phyloP scores from a whole-genome alignment of 2,329 filamentous ascomycete species.

The Penicillium decumbens region DNA sequence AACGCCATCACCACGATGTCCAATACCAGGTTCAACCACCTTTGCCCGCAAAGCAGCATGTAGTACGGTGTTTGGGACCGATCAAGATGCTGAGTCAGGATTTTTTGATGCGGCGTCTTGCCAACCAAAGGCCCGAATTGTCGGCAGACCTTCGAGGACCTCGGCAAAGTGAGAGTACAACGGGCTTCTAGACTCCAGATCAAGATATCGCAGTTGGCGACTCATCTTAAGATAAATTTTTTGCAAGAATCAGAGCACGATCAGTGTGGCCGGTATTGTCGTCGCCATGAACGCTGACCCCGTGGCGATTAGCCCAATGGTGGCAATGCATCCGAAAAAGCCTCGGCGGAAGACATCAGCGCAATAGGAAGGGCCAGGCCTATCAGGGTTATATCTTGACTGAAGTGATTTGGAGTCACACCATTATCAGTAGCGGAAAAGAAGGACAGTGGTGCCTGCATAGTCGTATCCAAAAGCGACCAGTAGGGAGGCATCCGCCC shows the following conservation, averaged over 20 bases:
- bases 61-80: slow-evolving; percentile 44
- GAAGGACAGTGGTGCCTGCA: slow-evolving; percentile 1
- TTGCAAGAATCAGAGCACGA: slow-evolving; percentile 37
- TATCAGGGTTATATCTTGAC: slow-evolving; percentile 4
- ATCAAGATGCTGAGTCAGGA: slow-evolving; percentile 35
- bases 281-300: slow-evolving; percentile 36
- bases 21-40: slow-evolving; percentile 43
- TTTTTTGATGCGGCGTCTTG: slow-evolving; percentile 24
- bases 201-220: slow-evolving; percentile 35
- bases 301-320: slow-evolving; percentile 22
- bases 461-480: background rate
- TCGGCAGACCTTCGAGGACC: slow-evolving; percentile 46
- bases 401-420: slow-evolving; percentile 3
- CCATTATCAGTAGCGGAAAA: slow-evolving; percentile 1
- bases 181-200: slow-evolving; percentile 4
- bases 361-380: slow-evolving; percentile 3
- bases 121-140: slow-evolving; percentile 51
- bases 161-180: slow-evolving; percentile 50
- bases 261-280: slow-evolving; percentile 40
- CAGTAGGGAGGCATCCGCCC: background rate
- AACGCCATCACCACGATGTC: slow-evolving; percentile 41
- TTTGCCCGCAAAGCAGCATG: slow-evolving; percentile 43
- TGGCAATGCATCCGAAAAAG: background rate
- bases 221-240: slow-evolving; percentile 44
- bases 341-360: background rate